Evolutionary conservation across 345 rosid species (phyloP), one percentile per base, ranked within the genome.

Genomic region (Salix viminalis): DNA sequence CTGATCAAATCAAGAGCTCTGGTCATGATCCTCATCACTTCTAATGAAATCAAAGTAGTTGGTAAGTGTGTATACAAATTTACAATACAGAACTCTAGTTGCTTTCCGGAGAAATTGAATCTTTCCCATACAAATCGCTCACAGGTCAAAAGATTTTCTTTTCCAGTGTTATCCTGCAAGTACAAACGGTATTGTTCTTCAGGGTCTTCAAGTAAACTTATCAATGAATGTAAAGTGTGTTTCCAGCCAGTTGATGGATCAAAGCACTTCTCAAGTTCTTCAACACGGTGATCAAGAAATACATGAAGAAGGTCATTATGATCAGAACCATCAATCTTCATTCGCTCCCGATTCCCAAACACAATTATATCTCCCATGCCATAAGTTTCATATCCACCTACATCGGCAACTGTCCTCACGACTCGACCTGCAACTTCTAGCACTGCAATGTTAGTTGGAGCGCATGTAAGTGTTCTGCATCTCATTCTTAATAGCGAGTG

Each of bases 51-150:
- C 18, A 74, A 1, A 19, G 69, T 0, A 23, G 90, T 83, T 60
- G 88, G 88, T 69, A 85, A 50, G 73, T 87, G 90, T 48, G 76
- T 69, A 37, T 52, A 80, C 72, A 85, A 56, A 79, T 81, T 80
- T 37, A 81, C 24, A 44, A 72, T 77, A 24, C 76, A 84, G 66
- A 23, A 13, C 4, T 78, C 28, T 69, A 87, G 67, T 32, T 69
- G 37, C 26, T 41, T 28, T 19, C 68, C 34, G 11, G 78, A 30
- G 36, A 1, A 13, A 1, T 26, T 32, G 69, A 87, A 75, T 61
- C 50, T 44, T 13, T 78, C 6, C 60, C 74, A 16, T 4, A 82
- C 30, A 56, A 78, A 84, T 13, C 72, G 75, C n/a, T 71, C 10
- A 50, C 69, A 69, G 8, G 83, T 68, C 26, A 65, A 68, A 54